These are phyloP conservation scores for Talaromyces albobiverticillius DNA, from an alignment of 2,329 filamentous ascomycete species.

Conservation along the genomic window DNA sequence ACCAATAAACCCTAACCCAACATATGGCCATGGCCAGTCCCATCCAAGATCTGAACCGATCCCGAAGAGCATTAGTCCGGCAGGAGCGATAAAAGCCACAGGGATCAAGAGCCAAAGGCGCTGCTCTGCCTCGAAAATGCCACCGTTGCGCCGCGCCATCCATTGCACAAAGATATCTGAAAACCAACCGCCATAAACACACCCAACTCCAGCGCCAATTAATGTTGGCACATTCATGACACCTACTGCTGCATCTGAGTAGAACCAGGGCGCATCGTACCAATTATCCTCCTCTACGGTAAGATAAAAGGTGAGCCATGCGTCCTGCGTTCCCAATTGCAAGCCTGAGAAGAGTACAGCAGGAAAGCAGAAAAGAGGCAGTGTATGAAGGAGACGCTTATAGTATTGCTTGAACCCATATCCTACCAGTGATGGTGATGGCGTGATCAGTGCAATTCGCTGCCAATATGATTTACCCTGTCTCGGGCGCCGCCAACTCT, in stretches of 20 bases:
- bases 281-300: conserved; percentile 58
- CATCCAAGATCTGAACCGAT: conserved; percentile 51
- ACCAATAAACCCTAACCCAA: conserved; percentile 57
- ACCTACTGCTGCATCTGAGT: conserved; percentile 51
- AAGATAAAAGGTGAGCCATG: conserved; percentile 58
- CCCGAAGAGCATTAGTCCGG: conserved; percentile 54
- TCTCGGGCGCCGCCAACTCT: too few species aligned
- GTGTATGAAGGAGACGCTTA: conserved; percentile 51
- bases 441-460: conserved; percentile 56
- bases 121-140: conserved; percentile 56
- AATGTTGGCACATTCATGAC: conserved; percentile 57
- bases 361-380: conserved; percentile 56
- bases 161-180: conserved; percentile 56
- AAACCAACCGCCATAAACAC: conserved; percentile 56
- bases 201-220: conserved; percentile 49
- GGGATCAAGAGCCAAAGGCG: conserved; percentile 52
- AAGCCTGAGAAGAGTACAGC: conserved; percentile 57
- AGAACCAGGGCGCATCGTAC: conserved; percentile 54
- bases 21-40: conserved; percentile 53
- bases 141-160: conserved; percentile 53
- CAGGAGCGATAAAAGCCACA: conserved; percentile 49
- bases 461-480: conserved; percentile 52
- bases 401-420: conserved; percentile 55
- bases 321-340: conserved; percentile 60
- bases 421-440: conserved; percentile 53